Evolutionary conservation across 129 eudicot genomes (phyloP).

Genomic region (Saposhnikovia divaricata): DNA sequence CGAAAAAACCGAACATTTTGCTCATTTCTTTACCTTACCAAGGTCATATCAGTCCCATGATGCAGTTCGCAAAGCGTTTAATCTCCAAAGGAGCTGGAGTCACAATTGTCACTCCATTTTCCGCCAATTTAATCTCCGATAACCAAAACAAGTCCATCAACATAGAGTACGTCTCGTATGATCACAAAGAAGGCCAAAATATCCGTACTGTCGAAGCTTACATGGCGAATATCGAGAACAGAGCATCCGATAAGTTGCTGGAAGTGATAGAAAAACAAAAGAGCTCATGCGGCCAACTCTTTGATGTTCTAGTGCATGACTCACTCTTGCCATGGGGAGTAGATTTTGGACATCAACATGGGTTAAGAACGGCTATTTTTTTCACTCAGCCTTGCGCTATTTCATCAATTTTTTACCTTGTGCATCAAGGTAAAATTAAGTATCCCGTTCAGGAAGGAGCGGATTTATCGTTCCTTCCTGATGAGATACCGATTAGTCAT

Average conservation of each 20-base stretch:
- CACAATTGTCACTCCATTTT: conserved; percentile 25
- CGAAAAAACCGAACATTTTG: conserved; percentile 16
- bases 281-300: not conserved
- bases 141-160: not conserved
- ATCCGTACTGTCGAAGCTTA: not conserved
- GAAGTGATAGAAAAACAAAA: conserved; percentile 14
- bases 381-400: conserved; percentile 52
- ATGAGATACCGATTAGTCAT: conserved; percentile 23
- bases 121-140: not conserved
- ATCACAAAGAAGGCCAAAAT: not conserved
- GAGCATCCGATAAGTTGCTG: conserved; percentile 9
- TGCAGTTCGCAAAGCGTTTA: conserved; percentile 25
- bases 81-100: conserved; percentile 24
- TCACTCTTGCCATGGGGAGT: conserved; percentile 30
- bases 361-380: conserved; percentile 27
- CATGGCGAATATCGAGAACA: conserved; percentile 4
- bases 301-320: conserved; percentile 33
- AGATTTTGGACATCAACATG: conserved; percentile 27
- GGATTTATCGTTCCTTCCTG: conserved; percentile 9
- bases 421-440: conserved; percentile 17
- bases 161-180: not conserved
- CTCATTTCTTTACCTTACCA: conserved; percentile 1
- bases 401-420: conserved; percentile 24
- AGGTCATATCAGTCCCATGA: conserved; percentile 39
- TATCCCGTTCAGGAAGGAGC: conserved; percentile 1